Percentiles rank a stretch among this genome's conserved stretches.
Conservation (phyloP, 345 rosid genomes). For the Eucalyptus polybractea region DNA sequence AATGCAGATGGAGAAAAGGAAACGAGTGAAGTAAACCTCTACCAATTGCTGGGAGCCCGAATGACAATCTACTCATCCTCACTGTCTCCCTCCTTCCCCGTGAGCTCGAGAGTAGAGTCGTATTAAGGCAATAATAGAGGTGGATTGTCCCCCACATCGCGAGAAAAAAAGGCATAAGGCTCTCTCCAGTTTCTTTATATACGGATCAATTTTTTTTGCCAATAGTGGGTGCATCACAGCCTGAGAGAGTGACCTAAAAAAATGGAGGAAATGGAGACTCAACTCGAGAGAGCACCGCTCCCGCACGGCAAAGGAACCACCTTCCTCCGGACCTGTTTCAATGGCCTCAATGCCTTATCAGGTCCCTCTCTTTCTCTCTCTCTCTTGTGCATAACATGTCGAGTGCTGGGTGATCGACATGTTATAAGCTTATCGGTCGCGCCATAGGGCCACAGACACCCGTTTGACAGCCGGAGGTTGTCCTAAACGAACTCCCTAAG, state of each 20-base stretch:
- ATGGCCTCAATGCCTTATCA: constrained; percentile 53
- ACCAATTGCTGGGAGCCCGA: not conserved
- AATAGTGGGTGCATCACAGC: not conserved
- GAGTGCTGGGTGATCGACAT: not conserved
- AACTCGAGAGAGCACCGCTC: constrained; percentile 17
- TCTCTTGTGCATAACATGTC: not conserved
- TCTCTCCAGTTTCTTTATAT: not conserved
- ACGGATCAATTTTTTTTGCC: not conserved
- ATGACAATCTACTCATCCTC: constrained; percentile 34
- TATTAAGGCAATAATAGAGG: not conserved
- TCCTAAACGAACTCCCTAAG: not conserved
- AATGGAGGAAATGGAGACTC: not conserved
- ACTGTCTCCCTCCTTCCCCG: constrained; percentile 1
- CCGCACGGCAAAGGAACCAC: constrained; percentile 28
- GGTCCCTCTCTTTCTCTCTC: constrained; percentile 10
- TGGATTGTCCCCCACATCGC: not conserved
- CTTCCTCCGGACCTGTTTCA: constrained; percentile 54
- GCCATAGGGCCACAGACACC: not conserved
- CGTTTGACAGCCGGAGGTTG: not conserved
- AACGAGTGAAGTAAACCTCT: not conserved
- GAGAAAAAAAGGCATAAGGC: not conserved
- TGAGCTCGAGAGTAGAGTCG: not conserved
- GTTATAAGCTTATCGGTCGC: not conserved
- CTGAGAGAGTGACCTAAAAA: not conserved
- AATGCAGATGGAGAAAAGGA: not conserved